A percentile compares a stretch with the other conserved stretches of the same genome.
Evolutionary conservation across 2,329 filamentous ascomycete genomes (phyloP).

Genomic region (Onygenales sp.): DNA sequence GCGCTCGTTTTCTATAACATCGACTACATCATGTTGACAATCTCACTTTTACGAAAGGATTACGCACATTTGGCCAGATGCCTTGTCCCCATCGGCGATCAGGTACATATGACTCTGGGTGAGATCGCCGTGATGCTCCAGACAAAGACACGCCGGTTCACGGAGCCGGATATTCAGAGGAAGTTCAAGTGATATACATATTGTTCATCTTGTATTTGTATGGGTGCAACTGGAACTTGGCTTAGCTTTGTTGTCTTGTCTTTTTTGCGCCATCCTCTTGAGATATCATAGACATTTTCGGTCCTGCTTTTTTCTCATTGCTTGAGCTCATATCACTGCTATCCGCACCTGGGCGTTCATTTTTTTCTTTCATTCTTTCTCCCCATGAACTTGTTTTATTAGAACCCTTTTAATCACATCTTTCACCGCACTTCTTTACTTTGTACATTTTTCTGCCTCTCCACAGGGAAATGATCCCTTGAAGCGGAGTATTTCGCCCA

Average conservation of each 20-base stretch:
- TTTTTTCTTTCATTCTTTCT: too few species aligned
- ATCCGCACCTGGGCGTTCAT: too few species aligned
- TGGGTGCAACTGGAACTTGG: background rate
- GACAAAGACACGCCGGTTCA: slow-evolving; percentile 56
- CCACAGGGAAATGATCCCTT: too few species aligned
- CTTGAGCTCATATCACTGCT: too few species aligned
- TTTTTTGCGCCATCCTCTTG: background rate
- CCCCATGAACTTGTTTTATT: too few species aligned
- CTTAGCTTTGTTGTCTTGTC: background rate
- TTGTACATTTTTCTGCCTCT: too few species aligned
- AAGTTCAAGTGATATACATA: slow-evolving; percentile 37
- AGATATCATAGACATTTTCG: too few species aligned
- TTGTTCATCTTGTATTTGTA: background rate
- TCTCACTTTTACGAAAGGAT: slow-evolving; percentile 59
- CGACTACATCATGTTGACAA: slow-evolving; percentile 68
- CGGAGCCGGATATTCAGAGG: slow-evolving; percentile 51
- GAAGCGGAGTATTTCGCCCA: too few species aligned
- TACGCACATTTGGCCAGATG: slow-evolving; percentile 60
- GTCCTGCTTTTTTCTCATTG: too few species aligned
- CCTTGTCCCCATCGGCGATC: slow-evolving; percentile 64
- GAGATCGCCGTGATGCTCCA: slow-evolving; percentile 55
- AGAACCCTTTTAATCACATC: too few species aligned
- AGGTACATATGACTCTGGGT: slow-evolving; percentile 56
- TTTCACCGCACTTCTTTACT: too few species aligned
- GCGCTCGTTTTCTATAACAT: slow-evolving; percentile 74